phyloP scores from a whole-genome alignment of 2,329 filamentous ascomycete species.

The Pseudocercospora vitis region DNA sequence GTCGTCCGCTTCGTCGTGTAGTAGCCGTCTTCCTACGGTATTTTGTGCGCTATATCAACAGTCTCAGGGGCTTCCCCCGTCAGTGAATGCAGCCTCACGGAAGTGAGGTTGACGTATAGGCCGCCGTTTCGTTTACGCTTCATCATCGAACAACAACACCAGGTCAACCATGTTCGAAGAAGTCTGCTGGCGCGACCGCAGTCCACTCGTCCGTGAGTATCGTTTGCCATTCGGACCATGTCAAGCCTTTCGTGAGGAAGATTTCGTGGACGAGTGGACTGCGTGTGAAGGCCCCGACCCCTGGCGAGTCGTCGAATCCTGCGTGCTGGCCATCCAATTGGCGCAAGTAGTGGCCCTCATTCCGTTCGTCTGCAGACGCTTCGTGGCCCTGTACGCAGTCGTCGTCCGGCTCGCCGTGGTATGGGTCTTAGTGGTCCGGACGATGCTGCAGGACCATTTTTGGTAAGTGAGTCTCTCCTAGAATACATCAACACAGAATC shows the following conservation, averaged over 20 bases:
- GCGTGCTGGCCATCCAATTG: not conserved
- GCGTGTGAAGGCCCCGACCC: not conserved
- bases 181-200: slow-evolving; percentile 3
- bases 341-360: not conserved
- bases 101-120: slow-evolving; percentile 4
- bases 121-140: not conserved
- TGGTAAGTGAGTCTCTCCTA: not conserved
- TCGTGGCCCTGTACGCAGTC: not conserved
- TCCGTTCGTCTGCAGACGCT: not conserved
- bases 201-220: slow-evolving; percentile 5
- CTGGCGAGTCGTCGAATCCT: not conserved
- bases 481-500: not conserved
- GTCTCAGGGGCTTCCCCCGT: not conserved
- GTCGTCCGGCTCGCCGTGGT: not conserved
- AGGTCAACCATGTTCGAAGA: slow-evolving; percentile 8
- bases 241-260: not conserved
- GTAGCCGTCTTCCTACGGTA: too few species aligned
- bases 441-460: not conserved
- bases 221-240: slow-evolving; percentile 1
- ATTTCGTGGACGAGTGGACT: slow-evolving; percentile 7
- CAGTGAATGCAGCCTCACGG: not conserved
- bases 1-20: too few species aligned
- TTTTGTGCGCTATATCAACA: too few species aligned
- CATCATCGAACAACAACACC: not conserved
- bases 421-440: not conserved